Percentiles rank a stretch among this genome's conserved stretches.
Conservation (phyloP, 1,284 basidiomycete species). For the Sphagnurus paluster region DNA sequence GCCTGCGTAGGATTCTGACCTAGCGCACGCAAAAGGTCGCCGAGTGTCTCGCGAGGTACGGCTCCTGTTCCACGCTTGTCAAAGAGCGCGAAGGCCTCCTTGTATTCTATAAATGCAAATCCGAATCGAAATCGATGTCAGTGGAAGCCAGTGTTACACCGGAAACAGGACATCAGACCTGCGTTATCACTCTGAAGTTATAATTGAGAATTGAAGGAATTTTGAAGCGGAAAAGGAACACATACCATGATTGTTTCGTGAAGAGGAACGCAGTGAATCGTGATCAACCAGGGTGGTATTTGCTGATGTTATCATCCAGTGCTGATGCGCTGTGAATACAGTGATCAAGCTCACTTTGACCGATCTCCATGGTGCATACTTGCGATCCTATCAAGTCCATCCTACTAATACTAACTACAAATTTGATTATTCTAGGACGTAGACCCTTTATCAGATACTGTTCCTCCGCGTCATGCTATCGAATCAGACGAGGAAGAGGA, state of each 20-base stretch:
- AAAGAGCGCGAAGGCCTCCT: constrained; percentile 96
- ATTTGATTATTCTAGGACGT: constrained; percentile 44
- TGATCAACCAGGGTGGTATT: constrained; percentile 14
- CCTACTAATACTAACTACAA: not conserved
- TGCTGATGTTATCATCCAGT: constrained; percentile 17
- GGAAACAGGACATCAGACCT: constrained; percentile 35
- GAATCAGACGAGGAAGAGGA: constrained; percentile 72
- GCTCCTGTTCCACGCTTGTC: constrained; percentile 70
- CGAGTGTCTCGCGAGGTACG: constrained; percentile 70
- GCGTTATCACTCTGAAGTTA: constrained; percentile 60
- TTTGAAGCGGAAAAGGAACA: not conserved
- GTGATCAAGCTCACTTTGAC: not conserved
- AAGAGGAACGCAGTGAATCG: constrained; percentile 1
- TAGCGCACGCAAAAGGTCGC: constrained; percentile 92
- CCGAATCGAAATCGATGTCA: not conserved
- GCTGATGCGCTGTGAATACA: constrained; percentile 3
- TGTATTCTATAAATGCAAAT: constrained; percentile 67
- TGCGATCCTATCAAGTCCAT: not conserved
- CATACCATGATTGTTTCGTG: constrained; percentile 32
- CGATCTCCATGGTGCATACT: constrained; percentile 14
- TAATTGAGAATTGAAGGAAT: not conserved
- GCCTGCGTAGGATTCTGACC: constrained; percentile 99
- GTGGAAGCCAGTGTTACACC: not conserved
- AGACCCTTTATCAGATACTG: constrained; percentile 55
- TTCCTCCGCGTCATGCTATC: constrained; percentile 58